A percentile compares a stretch with the other conserved stretches of the same genome.
phyloP scores from a whole-genome alignment of 2,329 filamentous ascomycete species.

The Colletotrichum graminicola region DNA sequence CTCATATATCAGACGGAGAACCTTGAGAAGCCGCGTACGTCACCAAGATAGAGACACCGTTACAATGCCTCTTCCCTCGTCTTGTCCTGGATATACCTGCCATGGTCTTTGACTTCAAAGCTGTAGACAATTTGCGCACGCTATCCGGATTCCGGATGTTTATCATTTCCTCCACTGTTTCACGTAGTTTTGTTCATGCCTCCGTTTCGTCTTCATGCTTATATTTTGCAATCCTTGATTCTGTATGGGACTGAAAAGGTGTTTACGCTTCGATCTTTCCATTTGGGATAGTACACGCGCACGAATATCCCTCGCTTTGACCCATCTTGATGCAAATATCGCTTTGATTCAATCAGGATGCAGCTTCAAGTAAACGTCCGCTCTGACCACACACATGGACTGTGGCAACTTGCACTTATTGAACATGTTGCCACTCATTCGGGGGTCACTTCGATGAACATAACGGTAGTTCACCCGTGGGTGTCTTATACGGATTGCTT shows the following conservation, averaged over 20 bases:
- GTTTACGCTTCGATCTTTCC: background rate
- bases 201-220: constrained; percentile 1
- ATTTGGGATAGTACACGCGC: background rate
- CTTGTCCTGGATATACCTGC: background rate
- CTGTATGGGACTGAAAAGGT: background rate
- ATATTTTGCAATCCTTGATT: background rate
- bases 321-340: constrained; percentile 19
- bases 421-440: background rate
- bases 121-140: too few species aligned
- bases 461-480: too few species aligned
- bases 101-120: background rate
- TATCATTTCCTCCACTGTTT: background rate
- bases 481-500: too few species aligned
- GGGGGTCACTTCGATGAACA: background rate
- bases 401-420: background rate
- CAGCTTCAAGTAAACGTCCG: background rate
- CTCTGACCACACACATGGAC: background rate
- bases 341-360: background rate
- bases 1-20: background rate
- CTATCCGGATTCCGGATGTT: background rate
- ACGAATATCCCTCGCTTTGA: constrained; percentile 21
- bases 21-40: background rate
- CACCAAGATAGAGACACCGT: background rate
- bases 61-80: background rate
- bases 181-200: background rate